These are phyloP conservation scores for Magnusiomyces tetraspermus DNA, from an alignment of 1,139 yeast species.

Conservation along the genomic window DNA sequence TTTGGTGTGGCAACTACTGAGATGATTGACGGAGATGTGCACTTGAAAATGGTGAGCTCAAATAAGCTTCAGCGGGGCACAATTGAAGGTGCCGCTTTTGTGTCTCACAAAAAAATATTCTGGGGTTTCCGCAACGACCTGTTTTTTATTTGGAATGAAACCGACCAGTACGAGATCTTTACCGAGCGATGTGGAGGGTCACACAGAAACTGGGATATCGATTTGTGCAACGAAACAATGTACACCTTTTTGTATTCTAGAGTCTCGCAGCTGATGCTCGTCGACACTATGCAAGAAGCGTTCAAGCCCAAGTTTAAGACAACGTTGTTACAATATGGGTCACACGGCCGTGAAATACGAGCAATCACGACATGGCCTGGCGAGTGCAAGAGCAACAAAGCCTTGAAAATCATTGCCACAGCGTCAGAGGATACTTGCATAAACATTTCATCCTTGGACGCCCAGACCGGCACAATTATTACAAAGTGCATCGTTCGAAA, in stretches of 20 bases:
- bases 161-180: constrained; percentile 58
- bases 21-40: constrained; percentile 13
- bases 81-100: constrained; percentile 57
- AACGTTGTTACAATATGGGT: constrained; percentile 43
- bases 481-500: constrained; percentile 58
- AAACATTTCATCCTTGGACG: constrained; percentile 42
- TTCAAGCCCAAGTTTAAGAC: constrained; percentile 14
- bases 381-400: constrained; percentile 10
- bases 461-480: constrained; percentile 35
- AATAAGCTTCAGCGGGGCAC: constrained; percentile 68
- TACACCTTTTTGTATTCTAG: constrained; percentile 46
- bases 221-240: constrained; percentile 16
- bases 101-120: constrained; percentile 41
- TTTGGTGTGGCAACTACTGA: constrained; percentile 13
- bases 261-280: constrained; percentile 31
- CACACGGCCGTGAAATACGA: constrained; percentile 78
- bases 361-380: constrained; percentile 29
- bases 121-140: constrained; percentile 77
- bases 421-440: constrained; percentile 89
- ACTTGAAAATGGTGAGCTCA: constrained; percentile 39
- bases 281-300: constrained; percentile 7
- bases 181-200: constrained; percentile 85
- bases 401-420: constrained; percentile 39
- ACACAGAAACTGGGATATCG: constrained; percentile 62
- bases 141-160: constrained; percentile 78